Percentiles rank a stretch among this genome's conserved stretches.
Conservation (phyloP, 805 yeast genomes). For the Ogataea henricii region DNA sequence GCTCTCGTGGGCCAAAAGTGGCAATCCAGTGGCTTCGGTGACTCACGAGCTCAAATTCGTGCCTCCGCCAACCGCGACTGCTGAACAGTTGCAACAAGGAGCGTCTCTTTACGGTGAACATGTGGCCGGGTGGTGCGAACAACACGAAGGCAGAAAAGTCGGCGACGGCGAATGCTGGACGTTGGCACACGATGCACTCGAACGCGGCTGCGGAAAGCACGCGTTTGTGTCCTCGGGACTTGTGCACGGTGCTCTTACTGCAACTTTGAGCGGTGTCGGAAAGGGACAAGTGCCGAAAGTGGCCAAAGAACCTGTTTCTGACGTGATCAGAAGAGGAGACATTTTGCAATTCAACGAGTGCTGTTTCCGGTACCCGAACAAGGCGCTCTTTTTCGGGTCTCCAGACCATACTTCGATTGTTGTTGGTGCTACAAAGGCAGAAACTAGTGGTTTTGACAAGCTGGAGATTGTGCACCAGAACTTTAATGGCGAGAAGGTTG, state of each 20-base stretch:
- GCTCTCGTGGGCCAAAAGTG: slow-evolving; percentile 43
- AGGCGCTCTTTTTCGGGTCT: slow-evolving; percentile 44
- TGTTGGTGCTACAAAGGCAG: slow-evolving; percentile 30
- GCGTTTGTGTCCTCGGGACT: slow-evolving; percentile 53
- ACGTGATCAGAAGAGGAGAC: slow-evolving; percentile 55
- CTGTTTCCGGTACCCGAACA: slow-evolving; percentile 39
- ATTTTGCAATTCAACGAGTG: slow-evolving; percentile 50
- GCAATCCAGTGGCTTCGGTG: slow-evolving; percentile 26
- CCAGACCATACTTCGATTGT: slow-evolving; percentile 56
- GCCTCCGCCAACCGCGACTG: slow-evolving; percentile 48
- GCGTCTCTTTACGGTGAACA: slow-evolving; percentile 49
- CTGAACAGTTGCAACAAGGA: slow-evolving; percentile 36
- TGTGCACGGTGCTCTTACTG: slow-evolving; percentile 46
- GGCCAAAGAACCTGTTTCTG: slow-evolving; percentile 32
- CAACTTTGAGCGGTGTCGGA: slow-evolving; percentile 21
- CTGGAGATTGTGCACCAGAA: slow-evolving; percentile 52
- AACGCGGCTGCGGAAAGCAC: slow-evolving; percentile 57
- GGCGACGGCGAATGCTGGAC: slow-evolving; percentile 67
- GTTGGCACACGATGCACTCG: slow-evolving; percentile 54
- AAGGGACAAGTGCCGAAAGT: slow-evolving; percentile 19
- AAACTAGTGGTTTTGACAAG: slow-evolving; percentile 26
- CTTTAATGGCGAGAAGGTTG: slow-evolving; percentile 44
- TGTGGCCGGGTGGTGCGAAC: slow-evolving; percentile 57
- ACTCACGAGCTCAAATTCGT: slow-evolving; percentile 34
- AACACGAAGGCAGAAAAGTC: slow-evolving; percentile 46